Base-by-base conservation (phyloP, 768 basidiomycete species). In the Multifurca ochricompacta region DNA sequence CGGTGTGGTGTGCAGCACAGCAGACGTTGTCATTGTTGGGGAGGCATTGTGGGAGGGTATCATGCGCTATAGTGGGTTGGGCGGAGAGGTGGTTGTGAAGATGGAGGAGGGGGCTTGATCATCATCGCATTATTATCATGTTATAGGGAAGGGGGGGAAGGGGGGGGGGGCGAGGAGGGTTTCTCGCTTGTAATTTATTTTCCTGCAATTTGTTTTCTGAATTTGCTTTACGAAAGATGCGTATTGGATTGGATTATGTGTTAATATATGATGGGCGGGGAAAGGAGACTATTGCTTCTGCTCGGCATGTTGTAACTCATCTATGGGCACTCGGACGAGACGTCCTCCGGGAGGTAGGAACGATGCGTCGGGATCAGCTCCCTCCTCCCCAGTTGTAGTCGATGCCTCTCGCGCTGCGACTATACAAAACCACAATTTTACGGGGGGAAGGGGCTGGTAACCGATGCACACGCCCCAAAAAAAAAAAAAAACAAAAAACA, bases 311-410 rank as follows among this genome's bases (percentile, higher is more conserved):
- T 80, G 77, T 39, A 87, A 63, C 39, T 84, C 83, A 51, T 87
- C 85, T 32, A 87, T 73, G 0, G 85, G 83, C 9, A 88, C 75
- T n/a, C 85, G 83, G 25, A 88, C 84, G 28, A 88, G 71, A 48
- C 81, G 76, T 62, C 85, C 79, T 39, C 84, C 83, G 7, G 70
- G 68, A 1, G 54, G 65, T 1, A 63, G 53, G 34, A 18, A 16
- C 8, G 4, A 30, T 34, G 23, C 11, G 28, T 51, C 54, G 6
- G 19, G 39, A 4, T 34, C 31, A 8, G 57, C 51, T 35, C 59
- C 64, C 2, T 72, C 66, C n/a, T 64, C 63, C 3, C n/a, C n/a
- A n/a, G 53, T 59, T 11, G 63, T 59, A 18, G 59, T 60, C 11
- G 68, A 59, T 32, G 68, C 63, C 37, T 74, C 74, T 41, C 75